Evolutionary conservation across 768 basidiomycete species (phyloP), one percentile per base, ranked within the genome.

Genomic region (Gyrodon lividus): DNA sequence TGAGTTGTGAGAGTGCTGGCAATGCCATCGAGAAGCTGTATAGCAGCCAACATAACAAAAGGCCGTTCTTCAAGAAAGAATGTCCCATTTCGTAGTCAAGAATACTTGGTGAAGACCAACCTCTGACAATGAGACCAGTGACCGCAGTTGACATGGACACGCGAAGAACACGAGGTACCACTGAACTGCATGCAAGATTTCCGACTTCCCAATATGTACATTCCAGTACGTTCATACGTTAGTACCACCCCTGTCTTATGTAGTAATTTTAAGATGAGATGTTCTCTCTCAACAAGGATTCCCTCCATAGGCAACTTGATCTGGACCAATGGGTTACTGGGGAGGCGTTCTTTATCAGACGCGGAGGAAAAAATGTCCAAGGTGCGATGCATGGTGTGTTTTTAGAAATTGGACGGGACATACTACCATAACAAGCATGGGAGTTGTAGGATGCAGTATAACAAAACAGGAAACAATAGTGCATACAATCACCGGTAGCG

Each of bases 401-500:
- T 48, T 51, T 58, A 38, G 44, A 39, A 31, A 38, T 43, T 52
- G 48, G 35, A 48, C 28, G 42, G 35, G 38, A 54, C 55, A 60
- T 58, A 58, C 58, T 59, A 52, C 52, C 47, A 67, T 60, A 65
- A 45, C 57, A 51, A 58, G 63, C 68, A 74, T 66, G 58, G 57
- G 52, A 9, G 40, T 53, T 45, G 51, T 50, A 63, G 50, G 60
- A 46, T 47, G 53, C 37, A 46, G 33, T 57, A 50, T 37, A 57
- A 51, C 40, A 54, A 48, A 30, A 52, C 35, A 33, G 16, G 39
- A 48, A 40, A 23, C 4, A 39, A 38, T 30, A 24, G n/a, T n/a
- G 24, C 41, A 43, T 28, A 19, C 45, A 50, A 59, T 81, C 65
- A 92, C 73, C 89, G 86, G 81, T 92, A 92, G 58, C 89, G 86